Evolutionary conservation across 1,139 yeast species (phyloP).

Genomic region (Trichomonascaceae sp.): DNA sequence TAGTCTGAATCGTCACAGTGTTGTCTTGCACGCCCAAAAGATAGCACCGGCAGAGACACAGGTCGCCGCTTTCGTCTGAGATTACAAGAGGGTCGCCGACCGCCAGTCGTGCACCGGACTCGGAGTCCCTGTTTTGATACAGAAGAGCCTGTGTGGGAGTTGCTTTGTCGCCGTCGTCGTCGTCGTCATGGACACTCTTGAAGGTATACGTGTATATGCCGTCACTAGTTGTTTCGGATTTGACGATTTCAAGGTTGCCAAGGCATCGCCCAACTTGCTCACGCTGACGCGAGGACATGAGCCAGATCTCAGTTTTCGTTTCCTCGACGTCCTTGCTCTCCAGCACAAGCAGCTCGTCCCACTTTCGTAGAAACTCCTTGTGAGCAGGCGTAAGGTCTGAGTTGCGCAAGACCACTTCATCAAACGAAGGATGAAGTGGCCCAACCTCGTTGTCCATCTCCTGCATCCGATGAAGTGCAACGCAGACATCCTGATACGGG

Average conservation of each 20-base stretch:
- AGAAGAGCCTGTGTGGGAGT: too few relatives aligned
- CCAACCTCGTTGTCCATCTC: neutral
- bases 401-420: conserved; percentile 37
- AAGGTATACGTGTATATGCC: conserved; percentile 9
- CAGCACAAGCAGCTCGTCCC: conserved; percentile 61
- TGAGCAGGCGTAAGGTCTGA: conserved; percentile 37
- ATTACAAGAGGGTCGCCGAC: conserved; percentile 37
- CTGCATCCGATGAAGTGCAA: conserved; percentile 40
- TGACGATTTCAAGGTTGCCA: conserved; percentile 16
- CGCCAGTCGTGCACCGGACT: conserved; percentile 13
- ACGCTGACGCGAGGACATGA: conserved; percentile 44
- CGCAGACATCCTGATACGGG: conserved; percentile 43
- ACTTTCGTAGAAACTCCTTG: conserved; percentile 45
- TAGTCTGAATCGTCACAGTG: conserved; percentile 31
- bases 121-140: neutral
- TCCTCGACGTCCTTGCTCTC: conserved; percentile 54
- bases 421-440: conserved; percentile 9
- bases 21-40: conserved; percentile 29
- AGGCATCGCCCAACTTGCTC: conserved; percentile 53
- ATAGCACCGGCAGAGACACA: conserved; percentile 55
- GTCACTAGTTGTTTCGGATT: conserved; percentile 4
- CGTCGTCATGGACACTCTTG: conserved; percentile 4
- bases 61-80: conserved; percentile 73
- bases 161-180: conserved; percentile 7
- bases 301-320: conserved; percentile 56